Evolutionary conservation across 2,329 filamentous ascomycete species (phyloP), one percentile per base, ranked within the genome.

Genomic region (Coniosporium tulheliwenetii): DNA sequence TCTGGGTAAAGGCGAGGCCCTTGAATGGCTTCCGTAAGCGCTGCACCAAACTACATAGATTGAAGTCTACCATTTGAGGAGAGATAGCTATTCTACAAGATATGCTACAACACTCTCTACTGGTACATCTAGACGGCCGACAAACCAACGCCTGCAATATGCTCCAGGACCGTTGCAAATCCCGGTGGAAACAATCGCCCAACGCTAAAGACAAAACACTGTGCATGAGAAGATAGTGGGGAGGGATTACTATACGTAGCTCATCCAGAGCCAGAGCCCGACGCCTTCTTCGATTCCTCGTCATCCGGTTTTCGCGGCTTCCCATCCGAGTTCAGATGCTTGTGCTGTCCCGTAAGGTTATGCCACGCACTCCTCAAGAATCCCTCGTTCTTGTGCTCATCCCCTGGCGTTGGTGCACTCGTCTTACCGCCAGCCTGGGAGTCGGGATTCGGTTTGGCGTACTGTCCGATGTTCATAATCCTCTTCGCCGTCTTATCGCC

Each of bases 311-410:
- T 39, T 8, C 45, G 39, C 30, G 44, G 37, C 14, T 49, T 41
- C 36, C 48, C 40, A 14, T 47, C 36, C 32, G 43, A 36, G n/a
- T 49, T 34, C n/a, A 40, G 13, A 26, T 55, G 38, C 19, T 59
- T 52, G 43, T 68, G 66, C 50, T 91, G 77, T 52, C 85, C 84
- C n/a, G 82, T 93, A 41, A 96, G 62, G 48, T 79, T 86, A 57
- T 95, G 85, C 89, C 89, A 96, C 48, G 93, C 78, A 35, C 80
- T 85, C 66, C 91, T 95, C 45, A 96, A 65, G 55, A 95, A 94
- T 2, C 89, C 85, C 59, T 95, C 87, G 53, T 82, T 77, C 62
- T 81, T 81, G 58, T 89, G 80, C 0, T 70, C 64, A 19, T 67
- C 60, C 29, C 49, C 49, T 29, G 38, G 35, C 3, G 15, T 43